Evolutionary conservation across 768 basidiomycete species (phyloP).

Genomic region (Termitomyces sp.): DNA sequence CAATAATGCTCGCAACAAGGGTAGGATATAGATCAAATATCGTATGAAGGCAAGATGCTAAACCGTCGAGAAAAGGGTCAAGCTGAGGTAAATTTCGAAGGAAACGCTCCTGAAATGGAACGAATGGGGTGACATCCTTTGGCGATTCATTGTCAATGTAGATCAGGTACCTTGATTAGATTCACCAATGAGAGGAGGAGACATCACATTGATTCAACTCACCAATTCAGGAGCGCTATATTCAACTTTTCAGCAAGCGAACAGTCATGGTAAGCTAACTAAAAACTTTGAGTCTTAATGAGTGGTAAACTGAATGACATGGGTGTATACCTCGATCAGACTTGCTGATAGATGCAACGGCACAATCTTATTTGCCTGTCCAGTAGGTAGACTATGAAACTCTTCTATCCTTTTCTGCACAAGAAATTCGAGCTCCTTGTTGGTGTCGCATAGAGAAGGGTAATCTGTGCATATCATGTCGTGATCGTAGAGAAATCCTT

Average conservation of each 20-base stretch:
- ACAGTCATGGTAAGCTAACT: constrained; percentile 11
- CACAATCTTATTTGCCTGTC: background rate
- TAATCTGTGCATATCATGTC: background rate
- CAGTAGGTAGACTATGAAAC: background rate
- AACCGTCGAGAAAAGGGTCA: background rate
- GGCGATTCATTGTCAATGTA: constrained; percentile 13
- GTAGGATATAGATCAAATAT: constrained; percentile 12
- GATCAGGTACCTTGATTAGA: constrained; percentile 11
- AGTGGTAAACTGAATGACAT: too few species aligned
- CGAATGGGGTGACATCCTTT: background rate
- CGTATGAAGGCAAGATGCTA: background rate
- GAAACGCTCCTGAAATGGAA: constrained; percentile 12
- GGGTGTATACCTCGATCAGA: constrained; percentile 3
- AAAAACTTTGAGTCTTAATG: background rate
- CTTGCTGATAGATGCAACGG: constrained; percentile 6
- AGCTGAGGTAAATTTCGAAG: constrained; percentile 8
- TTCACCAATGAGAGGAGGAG: too few species aligned
- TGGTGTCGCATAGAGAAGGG: background rate
- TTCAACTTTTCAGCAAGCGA: constrained; percentile 12
- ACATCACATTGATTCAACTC: background rate
- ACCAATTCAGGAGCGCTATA: constrained; percentile 16
- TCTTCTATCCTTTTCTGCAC: constrained; percentile 4
- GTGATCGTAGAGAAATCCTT: background rate
- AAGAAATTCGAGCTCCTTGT: constrained; percentile 2
- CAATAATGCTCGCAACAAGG: constrained; percentile 10